A percentile compares a stretch with the other conserved stretches of the same genome.
phyloP scores from a whole-genome alignment of 2,329 filamentous ascomycete species.

The Ophiocordyceps camponoti-saundersi region DNA sequence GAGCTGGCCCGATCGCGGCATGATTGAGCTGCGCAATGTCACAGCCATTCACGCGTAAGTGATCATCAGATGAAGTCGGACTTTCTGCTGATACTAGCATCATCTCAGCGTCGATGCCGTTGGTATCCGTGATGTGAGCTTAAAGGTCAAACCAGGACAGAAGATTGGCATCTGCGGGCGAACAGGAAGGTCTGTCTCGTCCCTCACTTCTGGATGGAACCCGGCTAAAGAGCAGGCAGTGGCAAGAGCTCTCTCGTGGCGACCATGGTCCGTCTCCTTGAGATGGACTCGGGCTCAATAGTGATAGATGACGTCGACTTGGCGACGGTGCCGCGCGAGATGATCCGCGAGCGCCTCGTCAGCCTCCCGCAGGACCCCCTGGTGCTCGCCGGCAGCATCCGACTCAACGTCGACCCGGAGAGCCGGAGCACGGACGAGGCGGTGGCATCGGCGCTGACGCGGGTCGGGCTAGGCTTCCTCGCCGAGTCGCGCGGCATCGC shows the following conservation, averaged over 20 bases:
- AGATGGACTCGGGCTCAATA: constrained; percentile 4
- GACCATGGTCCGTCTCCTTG: constrained; percentile 4
- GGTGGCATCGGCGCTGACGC: constrained; percentile 2
- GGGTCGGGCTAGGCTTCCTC: constrained; percentile 2
- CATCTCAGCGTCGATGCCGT: not conserved
- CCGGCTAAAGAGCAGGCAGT: not conserved
- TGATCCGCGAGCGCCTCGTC: constrained; percentile 6
- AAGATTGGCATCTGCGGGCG: constrained; percentile 19
- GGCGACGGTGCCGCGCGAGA: constrained; percentile 3
- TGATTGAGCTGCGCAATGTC: constrained; percentile 1
- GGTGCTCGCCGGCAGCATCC: constrained; percentile 4
- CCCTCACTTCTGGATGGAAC: no score
- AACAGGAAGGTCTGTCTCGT: constrained; percentile 11
- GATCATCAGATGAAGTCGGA: not conserved
- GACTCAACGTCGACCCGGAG: constrained; percentile 5
- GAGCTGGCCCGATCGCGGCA: constrained; percentile 1
- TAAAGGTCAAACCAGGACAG: constrained; percentile 1
- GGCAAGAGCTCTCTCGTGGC: constrained; percentile 9
- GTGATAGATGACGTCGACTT: constrained; percentile 5
- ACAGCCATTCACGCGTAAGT: not conserved
- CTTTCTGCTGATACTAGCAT: not conserved
- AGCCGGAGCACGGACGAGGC: constrained; percentile 1
- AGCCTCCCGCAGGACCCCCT: constrained; percentile 6
- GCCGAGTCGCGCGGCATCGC: constrained; percentile 1
- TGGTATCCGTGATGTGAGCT: constrained; percentile 2